A percentile compares a stretch with the other conserved stretches of the same genome.
These are phyloP conservation scores for Nadsonia starkeyi-henricii DNA, from an alignment of 1,139 yeast species.

Conservation along the genomic window DNA sequence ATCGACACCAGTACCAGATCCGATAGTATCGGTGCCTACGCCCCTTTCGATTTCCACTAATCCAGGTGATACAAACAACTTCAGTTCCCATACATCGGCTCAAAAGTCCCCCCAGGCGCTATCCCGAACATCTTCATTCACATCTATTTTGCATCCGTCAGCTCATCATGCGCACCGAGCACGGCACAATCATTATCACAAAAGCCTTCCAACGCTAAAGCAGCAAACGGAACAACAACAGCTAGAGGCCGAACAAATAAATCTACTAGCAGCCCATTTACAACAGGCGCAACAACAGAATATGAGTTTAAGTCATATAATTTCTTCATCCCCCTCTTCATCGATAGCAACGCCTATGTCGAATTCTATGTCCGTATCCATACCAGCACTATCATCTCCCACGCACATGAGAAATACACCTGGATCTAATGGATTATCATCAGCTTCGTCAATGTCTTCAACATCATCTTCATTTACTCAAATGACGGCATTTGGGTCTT, in stretches of 20 bases:
- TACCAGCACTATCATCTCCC: no score
- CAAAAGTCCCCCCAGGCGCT: background rate
- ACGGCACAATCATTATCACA: background rate
- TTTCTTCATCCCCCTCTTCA: background rate
- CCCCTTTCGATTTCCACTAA: no score
- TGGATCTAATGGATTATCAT: no score
- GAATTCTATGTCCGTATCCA: no score
- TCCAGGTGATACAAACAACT: no score
- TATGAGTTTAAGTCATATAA: background rate
- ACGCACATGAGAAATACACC: no score
- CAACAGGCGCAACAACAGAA: background rate
- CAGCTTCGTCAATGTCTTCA: background rate
- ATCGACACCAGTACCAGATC: no score
- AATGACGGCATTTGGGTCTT: background rate
- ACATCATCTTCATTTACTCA: background rate
- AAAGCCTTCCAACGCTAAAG: background rate
- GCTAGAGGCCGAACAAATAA: background rate
- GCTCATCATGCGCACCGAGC: background rate
- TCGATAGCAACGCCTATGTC: background rate
- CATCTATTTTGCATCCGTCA: background rate
- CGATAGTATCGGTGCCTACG: no score
- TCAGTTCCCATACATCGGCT: no score
- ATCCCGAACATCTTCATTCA: background rate
- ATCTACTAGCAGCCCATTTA: background rate
- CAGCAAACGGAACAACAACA: background rate